phyloP scores from a whole-genome alignment of 805 yeast genomes.

The Scheffersomyces spartinae region DNA sequence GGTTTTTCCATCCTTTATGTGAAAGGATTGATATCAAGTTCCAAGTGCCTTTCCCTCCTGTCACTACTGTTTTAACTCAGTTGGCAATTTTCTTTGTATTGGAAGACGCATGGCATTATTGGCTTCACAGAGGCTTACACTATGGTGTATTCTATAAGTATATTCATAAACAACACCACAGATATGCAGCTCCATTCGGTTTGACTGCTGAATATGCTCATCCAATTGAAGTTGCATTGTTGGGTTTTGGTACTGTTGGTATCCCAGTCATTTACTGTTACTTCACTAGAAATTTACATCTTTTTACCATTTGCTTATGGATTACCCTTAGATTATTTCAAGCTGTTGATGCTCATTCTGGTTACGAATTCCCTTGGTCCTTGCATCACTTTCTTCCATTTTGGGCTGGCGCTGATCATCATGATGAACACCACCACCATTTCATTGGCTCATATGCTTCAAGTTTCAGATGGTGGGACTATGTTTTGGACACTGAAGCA shows the following conservation, averaged over 20 bases:
- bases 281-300: slow-evolving; percentile 65
- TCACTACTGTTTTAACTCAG: slow-evolving; percentile 49
- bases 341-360: slow-evolving; percentile 97
- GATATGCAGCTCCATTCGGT: slow-evolving; percentile 97
- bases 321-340: slow-evolving; percentile 80
- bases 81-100: slow-evolving; percentile 66
- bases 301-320: slow-evolving; percentile 87
- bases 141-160: slow-evolving; percentile 80
- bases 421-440: slow-evolving; percentile 93
- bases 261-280: slow-evolving; percentile 80
- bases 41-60: slow-evolving; percentile 76
- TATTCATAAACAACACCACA: slow-evolving; percentile 95
- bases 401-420: slow-evolving; percentile 99
- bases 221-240: slow-evolving; percentile 81
- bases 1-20: slow-evolving; percentile 95
- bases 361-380: slow-evolving; percentile 97
- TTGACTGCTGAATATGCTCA: slow-evolving; percentile 96
- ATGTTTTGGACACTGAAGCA: slow-evolving; percentile 75
- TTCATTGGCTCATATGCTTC: slow-evolving; percentile 94
- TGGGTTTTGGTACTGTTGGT: slow-evolving; percentile 95
- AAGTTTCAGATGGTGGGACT: slow-evolving; percentile 95
- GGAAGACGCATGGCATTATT: slow-evolving; percentile 96
- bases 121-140: slow-evolving; percentile 88
- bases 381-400: slow-evolving; percentile 84
- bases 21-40: slow-evolving; percentile 65